Percentiles rank a stretch among this genome's conserved stretches.
Conservation (phyloP, 2,329 filamentous ascomycete species). For the Fusarium sp. region DNA sequence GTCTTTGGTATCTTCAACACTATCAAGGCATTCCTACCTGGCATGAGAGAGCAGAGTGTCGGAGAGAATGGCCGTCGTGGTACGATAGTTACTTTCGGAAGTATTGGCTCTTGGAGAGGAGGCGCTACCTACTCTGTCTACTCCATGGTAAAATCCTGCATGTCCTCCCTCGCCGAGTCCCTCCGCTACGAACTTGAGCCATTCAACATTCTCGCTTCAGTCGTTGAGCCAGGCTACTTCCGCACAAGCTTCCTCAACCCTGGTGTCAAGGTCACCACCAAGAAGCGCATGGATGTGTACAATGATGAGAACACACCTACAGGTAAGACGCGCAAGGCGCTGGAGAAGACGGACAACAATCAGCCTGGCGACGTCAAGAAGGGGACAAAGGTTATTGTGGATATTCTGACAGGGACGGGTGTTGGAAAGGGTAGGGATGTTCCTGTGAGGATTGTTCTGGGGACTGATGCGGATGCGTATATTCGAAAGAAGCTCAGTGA, state of each 20-base stretch:
- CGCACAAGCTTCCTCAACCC: conserved; percentile 61
- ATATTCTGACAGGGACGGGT: conserved; percentile 65
- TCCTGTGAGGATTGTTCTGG: conserved; percentile 66
- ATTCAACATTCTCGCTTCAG: conserved; percentile 57
- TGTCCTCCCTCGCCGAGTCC: conserved; percentile 58
- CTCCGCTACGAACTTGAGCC: conserved; percentile 57
- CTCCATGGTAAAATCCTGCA: conserved; percentile 59
- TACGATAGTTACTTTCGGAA: conserved; percentile 59
- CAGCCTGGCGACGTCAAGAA: conserved; percentile 68
- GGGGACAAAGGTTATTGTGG: conserved; percentile 63
- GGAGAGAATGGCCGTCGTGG: conserved; percentile 43
- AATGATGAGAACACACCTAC: conserved; percentile 47
- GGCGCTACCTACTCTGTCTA: conserved; percentile 55
- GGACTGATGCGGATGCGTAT: conserved; percentile 59
- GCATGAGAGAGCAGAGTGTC: conserved; percentile 55
- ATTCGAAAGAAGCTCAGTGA: conserved; percentile 58
- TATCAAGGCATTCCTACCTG: conserved; percentile 59
- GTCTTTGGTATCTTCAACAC: conserved; percentile 65
- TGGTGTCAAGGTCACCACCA: conserved; percentile 42
- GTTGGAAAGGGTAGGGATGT: conserved; percentile 60
- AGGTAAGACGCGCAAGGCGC: conserved; percentile 42
- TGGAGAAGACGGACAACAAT: conserved; percentile 56
- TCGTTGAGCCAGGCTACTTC: conserved; percentile 66
- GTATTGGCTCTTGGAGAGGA: conserved; percentile 58
- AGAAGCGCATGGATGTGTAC: conserved; percentile 51